Percentiles rank a stretch among this genome's conserved stretches.
phyloP scores from a whole-genome alignment of 192 early-diverging fungal species.

The Rhizoclosmatium sp. region DNA sequence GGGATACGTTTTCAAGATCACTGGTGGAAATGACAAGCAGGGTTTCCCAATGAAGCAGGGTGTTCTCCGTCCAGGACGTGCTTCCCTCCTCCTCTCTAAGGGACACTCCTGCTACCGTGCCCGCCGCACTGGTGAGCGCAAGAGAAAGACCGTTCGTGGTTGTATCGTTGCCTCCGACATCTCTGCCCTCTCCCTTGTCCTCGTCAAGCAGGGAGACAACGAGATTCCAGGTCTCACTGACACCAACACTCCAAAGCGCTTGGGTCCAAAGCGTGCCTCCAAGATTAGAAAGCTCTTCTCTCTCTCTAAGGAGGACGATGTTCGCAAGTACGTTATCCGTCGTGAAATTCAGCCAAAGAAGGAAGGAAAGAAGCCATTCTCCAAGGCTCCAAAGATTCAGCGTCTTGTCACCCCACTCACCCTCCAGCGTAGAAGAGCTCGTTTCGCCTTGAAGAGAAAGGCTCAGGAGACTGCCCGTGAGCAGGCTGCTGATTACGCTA shows the following conservation, averaged over 20 bases:
- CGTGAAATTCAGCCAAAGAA: conserved; percentile 88
- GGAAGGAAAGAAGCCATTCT: conserved; percentile 89
- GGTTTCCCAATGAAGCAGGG: conserved; percentile 99
- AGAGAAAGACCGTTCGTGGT: conserved; percentile 98
- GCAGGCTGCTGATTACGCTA: conserved; percentile 74
- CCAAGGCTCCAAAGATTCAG: conserved; percentile 99
- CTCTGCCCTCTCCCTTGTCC: conserved; percentile 89
- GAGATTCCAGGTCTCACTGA: conserved; percentile 97
- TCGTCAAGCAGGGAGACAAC: conserved; percentile 97
- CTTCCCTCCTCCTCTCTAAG: conserved; percentile 72
- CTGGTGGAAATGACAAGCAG: conserved; percentile 98
- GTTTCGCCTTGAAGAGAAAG: conserved; percentile 85
- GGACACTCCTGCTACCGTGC: conserved; percentile 99
- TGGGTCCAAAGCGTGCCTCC: conserved; percentile 98
- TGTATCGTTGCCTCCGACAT: conserved; percentile 97
- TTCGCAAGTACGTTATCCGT: conserved; percentile 99
- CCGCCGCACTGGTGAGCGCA: conserved; percentile 97
- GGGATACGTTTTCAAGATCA: conserved; percentile 99
- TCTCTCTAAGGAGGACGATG: conserved; percentile 97
- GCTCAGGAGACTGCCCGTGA: conserved; percentile 82
- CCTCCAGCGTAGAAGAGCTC: conserved; percentile 94
- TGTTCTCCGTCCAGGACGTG: conserved; percentile 73
- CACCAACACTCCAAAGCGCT: conserved; percentile 90
- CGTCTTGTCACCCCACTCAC: conserved; percentile 96
- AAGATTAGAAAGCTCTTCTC: conserved; percentile 99